These are phyloP conservation scores for Pseudocercospora musae DNA, from an alignment of 2,329 filamentous ascomycete species.

Conservation along the genomic window DNA sequence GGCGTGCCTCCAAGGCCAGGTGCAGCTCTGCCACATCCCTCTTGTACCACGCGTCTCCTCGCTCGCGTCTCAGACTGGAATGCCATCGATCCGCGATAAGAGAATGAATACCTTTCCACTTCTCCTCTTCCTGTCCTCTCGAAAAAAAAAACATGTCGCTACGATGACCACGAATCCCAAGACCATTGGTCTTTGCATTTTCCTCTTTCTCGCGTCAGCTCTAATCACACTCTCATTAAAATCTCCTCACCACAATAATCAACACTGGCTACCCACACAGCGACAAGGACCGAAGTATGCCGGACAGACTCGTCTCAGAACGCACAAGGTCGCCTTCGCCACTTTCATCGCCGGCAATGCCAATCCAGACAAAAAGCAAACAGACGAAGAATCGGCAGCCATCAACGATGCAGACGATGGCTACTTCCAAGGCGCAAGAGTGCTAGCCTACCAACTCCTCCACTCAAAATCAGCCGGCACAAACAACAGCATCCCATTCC, in stretches of 20 bases:
- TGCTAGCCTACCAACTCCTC: conserved; percentile 39
- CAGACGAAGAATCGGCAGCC: conserved; percentile 24
- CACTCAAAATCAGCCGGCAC: conserved; percentile 37
- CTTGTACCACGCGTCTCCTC: conserved; percentile 1
- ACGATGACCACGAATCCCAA: conserved; percentile 28
- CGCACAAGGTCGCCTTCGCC: conserved; percentile 37
- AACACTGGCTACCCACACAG: conserved; percentile 20
- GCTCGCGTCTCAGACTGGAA: background rate
- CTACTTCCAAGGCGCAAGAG: conserved; percentile 36
- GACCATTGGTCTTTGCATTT: conserved; percentile 32
- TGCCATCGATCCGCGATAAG: background rate
- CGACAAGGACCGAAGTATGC: conserved; percentile 8
- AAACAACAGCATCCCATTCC: conserved; percentile 37
- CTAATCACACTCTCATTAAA: conserved; percentile 33
- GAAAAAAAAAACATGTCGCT: conserved; percentile 17
- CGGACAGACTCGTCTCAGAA: conserved; percentile 18
- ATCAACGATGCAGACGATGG: conserved; percentile 34
- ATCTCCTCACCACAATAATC: conserved; percentile 22
- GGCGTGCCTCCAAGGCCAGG: background rate
- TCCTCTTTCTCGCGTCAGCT: conserved; percentile 35
- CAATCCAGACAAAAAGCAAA: conserved; percentile 19
- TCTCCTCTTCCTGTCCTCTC: conserved; percentile 2
- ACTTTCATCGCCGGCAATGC: conserved; percentile 37
- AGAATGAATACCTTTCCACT: conserved; percentile 12
- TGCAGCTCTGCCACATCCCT: background rate